These are phyloP conservation scores for Actinidia chinensis DNA, from an alignment of 179 eudicot species.

Conservation along the genomic window DNA sequence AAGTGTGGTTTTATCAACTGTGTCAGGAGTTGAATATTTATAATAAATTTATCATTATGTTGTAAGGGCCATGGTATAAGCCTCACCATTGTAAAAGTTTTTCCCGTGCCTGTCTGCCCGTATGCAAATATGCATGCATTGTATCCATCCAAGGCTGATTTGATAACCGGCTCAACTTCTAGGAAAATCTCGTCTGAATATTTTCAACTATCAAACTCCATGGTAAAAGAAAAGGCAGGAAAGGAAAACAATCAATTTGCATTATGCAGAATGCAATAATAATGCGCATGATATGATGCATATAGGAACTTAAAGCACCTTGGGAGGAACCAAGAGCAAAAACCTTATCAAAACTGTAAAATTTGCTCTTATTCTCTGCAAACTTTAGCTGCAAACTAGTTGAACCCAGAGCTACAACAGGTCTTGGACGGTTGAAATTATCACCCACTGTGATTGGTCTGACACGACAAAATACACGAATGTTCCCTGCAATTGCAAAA, in stretches of 20 bases:
- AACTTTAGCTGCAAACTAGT: conserved; percentile 44
- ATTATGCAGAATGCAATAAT: not conserved
- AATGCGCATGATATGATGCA: not conserved
- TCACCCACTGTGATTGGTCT: conserved; percentile 55
- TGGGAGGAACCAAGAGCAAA: conserved; percentile 57
- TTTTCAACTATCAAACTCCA: conserved; percentile 8
- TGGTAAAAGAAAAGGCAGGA: not conserved
- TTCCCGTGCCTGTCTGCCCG: conserved; percentile 78
- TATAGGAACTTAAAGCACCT: conserved; percentile 33
- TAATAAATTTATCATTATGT: not conserved
- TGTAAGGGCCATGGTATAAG: not conserved
- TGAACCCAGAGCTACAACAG: conserved; percentile 25
- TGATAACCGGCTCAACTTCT: conserved; percentile 66
- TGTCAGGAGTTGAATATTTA: not conserved
- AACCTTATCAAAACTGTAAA: conserved; percentile 60
- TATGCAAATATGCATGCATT: conserved; percentile 70
- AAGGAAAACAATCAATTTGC: not conserved
- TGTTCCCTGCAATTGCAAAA: conserved; percentile 47
- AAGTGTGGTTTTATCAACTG: not conserved
- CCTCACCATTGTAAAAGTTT: conserved; percentile 65
- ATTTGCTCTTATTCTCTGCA: conserved; percentile 50
- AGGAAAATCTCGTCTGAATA: conserved; percentile 50
- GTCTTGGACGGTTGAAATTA: conserved; percentile 19
- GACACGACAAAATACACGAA: conserved; percentile 66
- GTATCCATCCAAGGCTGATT: conserved; percentile 69